Conservation (phyloP, 768 basidiomycete species). For the Trametes cingulata region DNA sequence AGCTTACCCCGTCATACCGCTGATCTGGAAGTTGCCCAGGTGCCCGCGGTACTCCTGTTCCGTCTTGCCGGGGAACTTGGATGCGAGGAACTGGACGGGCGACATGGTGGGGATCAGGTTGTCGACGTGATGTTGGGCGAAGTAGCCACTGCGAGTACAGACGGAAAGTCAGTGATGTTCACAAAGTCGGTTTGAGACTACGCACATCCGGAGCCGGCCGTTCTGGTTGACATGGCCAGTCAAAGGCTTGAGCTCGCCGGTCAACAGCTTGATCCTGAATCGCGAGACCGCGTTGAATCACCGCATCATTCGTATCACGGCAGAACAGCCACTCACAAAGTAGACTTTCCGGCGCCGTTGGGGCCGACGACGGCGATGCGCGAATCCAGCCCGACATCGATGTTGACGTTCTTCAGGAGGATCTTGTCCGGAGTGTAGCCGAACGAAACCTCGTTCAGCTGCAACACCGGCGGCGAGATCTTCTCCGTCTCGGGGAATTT, state of each 20-base stretch:
- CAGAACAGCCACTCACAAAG: constrained; percentile 54
- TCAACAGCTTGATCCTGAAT: constrained; percentile 87
- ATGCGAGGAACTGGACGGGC: constrained; percentile 93
- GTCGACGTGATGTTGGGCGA: constrained; percentile 96
- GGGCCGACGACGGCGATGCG: constrained; percentile 94
- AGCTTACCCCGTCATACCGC: constrained; percentile 85
- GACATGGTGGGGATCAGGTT: constrained; percentile 79
- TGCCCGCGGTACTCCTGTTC: constrained; percentile 97
- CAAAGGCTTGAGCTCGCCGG: constrained; percentile 75
- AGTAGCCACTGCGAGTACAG: constrained; percentile 64
- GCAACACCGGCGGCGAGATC: constrained; percentile 92
- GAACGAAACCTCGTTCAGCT: constrained; percentile 88
- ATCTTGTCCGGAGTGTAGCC: constrained; percentile 80
- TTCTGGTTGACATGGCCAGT: constrained; percentile 86
- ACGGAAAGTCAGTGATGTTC: constrained; percentile 3
- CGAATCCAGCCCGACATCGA: constrained; percentile 94
- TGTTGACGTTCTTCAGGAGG: constrained; percentile 76
- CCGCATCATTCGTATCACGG: not conserved
- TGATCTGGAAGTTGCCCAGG: constrained; percentile 96
- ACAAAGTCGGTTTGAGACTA: not conserved
- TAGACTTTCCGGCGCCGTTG: constrained; percentile 96
- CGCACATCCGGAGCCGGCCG: constrained; percentile 86
- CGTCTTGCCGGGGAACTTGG: constrained; percentile 88
- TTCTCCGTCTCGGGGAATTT: constrained; percentile 98
- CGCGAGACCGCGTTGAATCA: not conserved